Percentiles rank a stretch among this genome's conserved stretches.
These are phyloP conservation scores for Fusarium kyushuense DNA, from an alignment of 2,329 filamentous ascomycete genomes.

Conservation along the genomic window DNA sequence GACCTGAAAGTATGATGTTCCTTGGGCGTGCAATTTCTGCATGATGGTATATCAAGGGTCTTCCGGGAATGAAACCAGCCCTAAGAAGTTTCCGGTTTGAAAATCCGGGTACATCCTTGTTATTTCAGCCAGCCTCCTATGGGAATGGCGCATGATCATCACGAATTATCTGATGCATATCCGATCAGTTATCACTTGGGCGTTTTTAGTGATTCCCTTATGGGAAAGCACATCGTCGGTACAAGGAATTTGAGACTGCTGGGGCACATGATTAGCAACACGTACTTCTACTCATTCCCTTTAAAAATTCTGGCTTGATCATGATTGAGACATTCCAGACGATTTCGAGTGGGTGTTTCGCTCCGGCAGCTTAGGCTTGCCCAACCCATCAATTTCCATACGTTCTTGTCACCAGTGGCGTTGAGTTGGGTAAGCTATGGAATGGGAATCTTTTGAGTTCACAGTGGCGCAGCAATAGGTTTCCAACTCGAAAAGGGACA, in stretches of 20 bases:
- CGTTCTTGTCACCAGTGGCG: slow-evolving; percentile 9
- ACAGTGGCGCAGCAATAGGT: not conserved
- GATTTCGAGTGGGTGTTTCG: not conserved
- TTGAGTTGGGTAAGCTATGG: not conserved
- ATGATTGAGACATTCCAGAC: slow-evolving; percentile 20
- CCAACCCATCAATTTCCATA: not conserved
- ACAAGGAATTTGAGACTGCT: not conserved
- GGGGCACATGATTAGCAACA: not conserved
- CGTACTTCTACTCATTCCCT: not conserved
- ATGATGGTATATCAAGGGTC: not conserved
- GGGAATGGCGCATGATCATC: not conserved
- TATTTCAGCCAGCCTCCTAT: not conserved
- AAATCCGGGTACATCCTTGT: not conserved
- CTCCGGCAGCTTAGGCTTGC: not conserved
- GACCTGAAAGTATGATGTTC: too few species aligned
- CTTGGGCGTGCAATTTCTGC: too few species aligned
- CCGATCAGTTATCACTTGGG: not conserved
- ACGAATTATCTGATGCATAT: not conserved
- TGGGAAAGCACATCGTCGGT: not conserved
- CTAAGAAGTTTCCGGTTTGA: not conserved
- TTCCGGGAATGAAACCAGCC: not conserved
- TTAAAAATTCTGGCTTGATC: not conserved
- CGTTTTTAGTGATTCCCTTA: not conserved
- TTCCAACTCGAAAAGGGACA: not conserved
- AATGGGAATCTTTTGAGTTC: not conserved